A percentile compares a stretch with the other conserved stretches of the same genome.
These are phyloP conservation scores for Jasminum sambac DNA, from an alignment of 257 asterid species.

Conservation along the genomic window DNA sequence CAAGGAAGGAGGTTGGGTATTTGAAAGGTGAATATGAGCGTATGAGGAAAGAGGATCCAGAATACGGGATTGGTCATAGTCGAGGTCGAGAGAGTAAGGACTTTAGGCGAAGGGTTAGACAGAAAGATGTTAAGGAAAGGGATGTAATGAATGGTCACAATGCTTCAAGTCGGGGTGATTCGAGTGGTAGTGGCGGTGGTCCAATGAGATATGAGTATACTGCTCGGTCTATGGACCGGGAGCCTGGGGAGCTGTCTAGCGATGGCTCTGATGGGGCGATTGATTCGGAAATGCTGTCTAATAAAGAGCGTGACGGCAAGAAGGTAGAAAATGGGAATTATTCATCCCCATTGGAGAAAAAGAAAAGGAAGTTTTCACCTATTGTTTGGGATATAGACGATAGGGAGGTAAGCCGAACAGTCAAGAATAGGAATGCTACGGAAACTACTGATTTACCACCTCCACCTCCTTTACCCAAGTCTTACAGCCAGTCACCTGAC, in stretches of 20 bases:
- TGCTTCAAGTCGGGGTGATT: slow-evolving; percentile 51
- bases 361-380: slow-evolving; percentile 79
- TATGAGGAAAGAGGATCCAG: slow-evolving; percentile 42
- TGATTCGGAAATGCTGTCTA: slow-evolving; percentile 41
- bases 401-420: slow-evolving; percentile 36
- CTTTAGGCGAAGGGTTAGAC: slow-evolving; percentile 48
- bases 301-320: slow-evolving; percentile 34
- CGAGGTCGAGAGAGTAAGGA: slow-evolving; percentile 37
- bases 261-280: slow-evolving; percentile 76
- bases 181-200: slow-evolving; percentile 46
- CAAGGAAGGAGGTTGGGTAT: slow-evolving; percentile 45
- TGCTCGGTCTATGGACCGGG: slow-evolving; percentile 47
- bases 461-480: slow-evolving; percentile 33
- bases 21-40: slow-evolving; percentile 52
- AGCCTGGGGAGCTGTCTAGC: slow-evolving; percentile 90
- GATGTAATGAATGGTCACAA: slow-evolving; percentile 48
- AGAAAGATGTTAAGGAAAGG: slow-evolving; percentile 56
- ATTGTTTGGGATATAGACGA: slow-evolving; percentile 90
- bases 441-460: slow-evolving; percentile 33
- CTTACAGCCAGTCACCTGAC: slow-evolving; percentile 24
- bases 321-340: slow-evolving; percentile 40
- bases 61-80: slow-evolving; percentile 34
- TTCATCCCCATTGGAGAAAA: slow-evolving; percentile 36
- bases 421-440: slow-evolving; percentile 37
- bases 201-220: slow-evolving; percentile 33